phyloP scores from a whole-genome alignment of 371 early-diverging fungal genomes.

The Mortierella sp. region DNA sequence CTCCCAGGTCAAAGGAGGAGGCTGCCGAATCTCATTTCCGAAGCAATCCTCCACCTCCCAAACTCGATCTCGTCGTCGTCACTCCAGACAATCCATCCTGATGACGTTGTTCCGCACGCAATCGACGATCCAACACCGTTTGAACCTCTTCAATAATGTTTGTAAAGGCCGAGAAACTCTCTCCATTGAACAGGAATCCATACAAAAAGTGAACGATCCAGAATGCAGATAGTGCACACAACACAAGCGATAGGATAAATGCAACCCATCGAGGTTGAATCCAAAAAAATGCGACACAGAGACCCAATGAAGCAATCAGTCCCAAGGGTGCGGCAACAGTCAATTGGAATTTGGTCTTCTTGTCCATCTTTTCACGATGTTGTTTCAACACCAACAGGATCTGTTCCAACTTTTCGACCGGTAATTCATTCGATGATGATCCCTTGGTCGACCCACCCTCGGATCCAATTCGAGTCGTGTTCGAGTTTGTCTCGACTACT shows the following conservation, averaged over 20 bases:
- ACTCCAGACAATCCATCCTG: conserved; percentile 5
- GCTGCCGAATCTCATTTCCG: conserved; percentile 39
- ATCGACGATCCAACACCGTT: conserved; percentile 13
- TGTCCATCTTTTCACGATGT: conserved; percentile 1
- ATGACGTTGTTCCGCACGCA: not conserved
- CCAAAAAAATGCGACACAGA: conserved; percentile 26
- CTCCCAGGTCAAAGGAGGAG: conserved; percentile 36
- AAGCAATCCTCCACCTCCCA: conserved; percentile 13
- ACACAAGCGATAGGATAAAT: not conserved
- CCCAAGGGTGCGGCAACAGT: conserved; percentile 8
- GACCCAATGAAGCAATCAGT: conserved; percentile 13
- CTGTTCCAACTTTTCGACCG: conserved; percentile 27
- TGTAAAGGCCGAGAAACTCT: conserved; percentile 23
- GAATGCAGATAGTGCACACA: conserved; percentile 9
- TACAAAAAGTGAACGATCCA: conserved; percentile 33
- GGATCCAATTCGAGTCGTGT: conserved; percentile 1
- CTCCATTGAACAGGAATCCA: conserved; percentile 43
- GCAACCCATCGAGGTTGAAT: conserved; percentile 22
- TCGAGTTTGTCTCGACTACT: conserved; percentile 10
- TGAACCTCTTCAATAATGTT: conserved; percentile 38
- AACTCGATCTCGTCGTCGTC: conserved; percentile 1
- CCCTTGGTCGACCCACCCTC: not conserved
- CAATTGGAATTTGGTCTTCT: conserved; percentile 12
- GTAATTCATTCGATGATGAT: not conserved
- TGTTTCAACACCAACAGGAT: conserved; percentile 31